Base-by-base conservation (phyloP, 2,329 filamentous ascomycete genomes). In the Penicillium brevicompactum region DNA sequence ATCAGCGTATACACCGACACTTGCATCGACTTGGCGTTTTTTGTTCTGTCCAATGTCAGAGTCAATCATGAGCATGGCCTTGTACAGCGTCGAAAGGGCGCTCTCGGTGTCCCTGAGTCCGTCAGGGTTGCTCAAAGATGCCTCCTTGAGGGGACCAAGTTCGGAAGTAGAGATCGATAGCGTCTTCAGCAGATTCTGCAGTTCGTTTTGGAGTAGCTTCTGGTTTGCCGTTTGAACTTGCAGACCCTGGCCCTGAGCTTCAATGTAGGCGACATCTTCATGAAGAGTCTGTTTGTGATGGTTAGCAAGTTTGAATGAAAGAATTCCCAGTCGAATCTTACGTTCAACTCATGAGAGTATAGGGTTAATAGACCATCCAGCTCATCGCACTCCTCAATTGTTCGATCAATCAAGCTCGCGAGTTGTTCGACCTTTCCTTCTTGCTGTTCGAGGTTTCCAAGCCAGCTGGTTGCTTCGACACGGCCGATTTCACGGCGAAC, bases 161-260 rank as follows among this genome's bases (percentile, higher is more conserved):
- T 93, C 87, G 40, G 85, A 79, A 1, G 84, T 79, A 4, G 91
- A 92, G 54, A 97, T 96, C 10, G 92, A 92, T 52, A 96, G 92
- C 0, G 91, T 97, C 63, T 92, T 87, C 22, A 99, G 82, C n/a
- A 97, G 80, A 32, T 88, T 89, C 70, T 95, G 87, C 1, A 99
- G 82, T 73, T 99, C 94, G 59, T 88, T 90, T 72, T 93, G 91
- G 45, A 99, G 82, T 27, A 96, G 83, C 72, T 96, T 96, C 72
- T 99, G 94, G 67, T 99, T 99, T 40, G 94, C 91, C 18, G 93
- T 93, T 74, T 97, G 94, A 6, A 99, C 93, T 68, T 99, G 94
- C 45, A 99, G 79, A 79, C 94, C 94, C 76, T 99, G 93, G 6
- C 91, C 92, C 74, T 99, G 94, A 2, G 94, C 92, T 77, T 99